A percentile compares a stretch with the other conserved stretches of the same genome.
Evolutionary conservation across 768 basidiomycete species (phyloP).

Genomic region (Naganishia onofrii): DNA sequence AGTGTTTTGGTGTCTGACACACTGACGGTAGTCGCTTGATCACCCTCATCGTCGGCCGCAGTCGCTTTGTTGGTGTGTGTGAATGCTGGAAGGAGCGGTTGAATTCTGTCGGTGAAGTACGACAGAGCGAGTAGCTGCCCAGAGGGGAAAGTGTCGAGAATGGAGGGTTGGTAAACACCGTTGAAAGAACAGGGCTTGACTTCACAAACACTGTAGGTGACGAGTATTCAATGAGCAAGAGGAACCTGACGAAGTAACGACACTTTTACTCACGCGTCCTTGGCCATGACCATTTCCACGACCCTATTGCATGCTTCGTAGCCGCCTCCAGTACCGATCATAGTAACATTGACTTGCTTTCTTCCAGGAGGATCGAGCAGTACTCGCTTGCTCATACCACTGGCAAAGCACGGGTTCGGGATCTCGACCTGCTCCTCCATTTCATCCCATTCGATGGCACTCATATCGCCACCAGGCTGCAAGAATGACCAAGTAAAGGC

Average conservation of each 20-base stretch:
- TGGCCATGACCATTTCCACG: conserved; percentile 85
- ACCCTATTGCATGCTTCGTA: conserved; percentile 83
- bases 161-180: conserved; percentile 92
- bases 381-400: conserved; percentile 63
- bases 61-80: conserved; percentile 12
- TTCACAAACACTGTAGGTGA: conserved; percentile 65
- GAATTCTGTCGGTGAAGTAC: conserved; percentile 94
- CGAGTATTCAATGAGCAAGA: conserved; percentile 17
- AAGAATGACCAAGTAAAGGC: conserved; percentile 71
- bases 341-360: conserved; percentile 65
- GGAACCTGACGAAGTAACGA: neutral
- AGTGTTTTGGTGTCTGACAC: conserved; percentile 46
- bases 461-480: conserved; percentile 30
- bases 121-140: conserved; percentile 88
- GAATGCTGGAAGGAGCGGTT: conserved; percentile 63
- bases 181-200: conserved; percentile 94
- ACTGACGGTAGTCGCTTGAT: conserved; percentile 37
- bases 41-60: conserved; percentile 21
- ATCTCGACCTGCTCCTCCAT: conserved; percentile 53
- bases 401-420: conserved; percentile 79
- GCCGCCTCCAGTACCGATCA: conserved; percentile 77
- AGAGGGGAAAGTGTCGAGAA: conserved; percentile 78
- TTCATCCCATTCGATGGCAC: conserved; percentile 52
- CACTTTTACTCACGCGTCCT: conserved; percentile 71
- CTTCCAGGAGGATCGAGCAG: conserved; percentile 60